Percentiles rank a stretch among this genome's conserved stretches.
Conservation (phyloP, 441 rosid species). For the Metrosideros polymorpha region DNA sequence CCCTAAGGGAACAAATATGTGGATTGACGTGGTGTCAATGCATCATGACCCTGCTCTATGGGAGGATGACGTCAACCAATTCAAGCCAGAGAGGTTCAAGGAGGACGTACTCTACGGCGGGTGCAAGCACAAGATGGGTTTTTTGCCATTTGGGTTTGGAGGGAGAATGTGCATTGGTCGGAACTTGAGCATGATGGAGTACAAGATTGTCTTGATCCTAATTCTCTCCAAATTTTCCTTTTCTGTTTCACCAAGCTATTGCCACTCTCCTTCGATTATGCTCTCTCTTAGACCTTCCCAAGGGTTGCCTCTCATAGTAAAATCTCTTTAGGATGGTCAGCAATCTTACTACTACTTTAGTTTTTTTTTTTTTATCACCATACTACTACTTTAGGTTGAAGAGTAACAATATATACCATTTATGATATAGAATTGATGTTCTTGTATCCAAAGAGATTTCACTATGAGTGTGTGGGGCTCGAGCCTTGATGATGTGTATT, state of each 20-base stretch:
- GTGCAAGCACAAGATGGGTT: conserved; percentile 86
- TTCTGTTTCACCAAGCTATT: conserved; percentile 50
- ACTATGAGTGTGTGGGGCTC: not conserved
- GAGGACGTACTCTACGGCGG: conserved; percentile 49
- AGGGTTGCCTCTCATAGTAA: conserved; percentile 63
- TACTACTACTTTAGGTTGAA: not conserved
- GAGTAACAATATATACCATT: not conserved
- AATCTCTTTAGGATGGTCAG: conserved; percentile 20
- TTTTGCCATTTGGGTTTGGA: conserved; percentile 90
- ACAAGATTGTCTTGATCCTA: conserved; percentile 60
- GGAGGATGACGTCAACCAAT: conserved; percentile 72
- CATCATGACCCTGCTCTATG: conserved; percentile 65
- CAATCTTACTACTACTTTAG: not conserved
- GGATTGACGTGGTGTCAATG: conserved; percentile 86
- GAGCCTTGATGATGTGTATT: not conserved
- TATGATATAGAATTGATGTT: not conserved
- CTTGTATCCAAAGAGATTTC: not conserved
- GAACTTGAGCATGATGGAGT: conserved; percentile 65
- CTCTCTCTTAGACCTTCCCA: conserved; percentile 64
- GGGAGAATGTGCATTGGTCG: conserved; percentile 92
- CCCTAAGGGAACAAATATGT: conserved; percentile 76
- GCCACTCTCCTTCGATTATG: conserved; percentile 59
- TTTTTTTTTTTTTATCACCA: too few relatives aligned
- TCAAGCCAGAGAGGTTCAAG: conserved; percentile 68
- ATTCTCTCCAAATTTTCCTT: conserved; percentile 61